Base-by-base conservation (phyloP, 192 early-diverging fungal species). In the Entomortierella beljakovae region DNA sequence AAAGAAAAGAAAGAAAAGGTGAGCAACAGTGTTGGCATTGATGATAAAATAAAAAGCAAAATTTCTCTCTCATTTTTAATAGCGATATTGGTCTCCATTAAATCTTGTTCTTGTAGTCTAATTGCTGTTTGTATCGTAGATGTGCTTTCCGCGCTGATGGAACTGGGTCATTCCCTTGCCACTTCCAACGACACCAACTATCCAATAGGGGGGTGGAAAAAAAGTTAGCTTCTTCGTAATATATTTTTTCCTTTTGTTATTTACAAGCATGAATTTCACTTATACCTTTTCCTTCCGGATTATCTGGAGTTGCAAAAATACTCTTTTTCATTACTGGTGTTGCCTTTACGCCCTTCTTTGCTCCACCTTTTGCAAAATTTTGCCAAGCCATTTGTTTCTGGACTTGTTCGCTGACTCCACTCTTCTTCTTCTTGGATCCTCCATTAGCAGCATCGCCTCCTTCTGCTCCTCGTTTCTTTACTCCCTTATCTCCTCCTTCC, bases 251-350 rank as follows among this genome's bases (percentile, higher is more conserved):
- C 15, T 33, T 29, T 42, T 29, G n/a, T n/a, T n/a, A n/a, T n/a
- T 16, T 57, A 15, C 22, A 9, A 28, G 23, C 23, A 2, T 52
- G 20, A 11, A 18, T 2, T 11, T 4, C 2, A 20, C 48, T 28
- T 29, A 67, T 79, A 87, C 88, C 88, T 90, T 90, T 83, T 71
- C 93, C 82, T 66, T 93, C 76, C 4, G 91, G 91, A 79, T 92
- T 92, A 61, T 92, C 92, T 0, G 93, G 92, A 6, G 91, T 94
- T n/a, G 88, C 83, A 82, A 94, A 94, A 40, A 94, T 94, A 70
- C 88, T 90, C 68, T 85, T 86, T 57, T 92, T 90, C 40, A 93
- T 87, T 37, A 90, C 71, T 0, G 86, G 79, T 0, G 81, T 57
- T 8, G 71, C 64, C 68, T 63, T 76, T 57, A 28, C 50, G 23